Base-by-base conservation (phyloP, 352 stramenopile species). In the Phytophthora litchii region DNA sequence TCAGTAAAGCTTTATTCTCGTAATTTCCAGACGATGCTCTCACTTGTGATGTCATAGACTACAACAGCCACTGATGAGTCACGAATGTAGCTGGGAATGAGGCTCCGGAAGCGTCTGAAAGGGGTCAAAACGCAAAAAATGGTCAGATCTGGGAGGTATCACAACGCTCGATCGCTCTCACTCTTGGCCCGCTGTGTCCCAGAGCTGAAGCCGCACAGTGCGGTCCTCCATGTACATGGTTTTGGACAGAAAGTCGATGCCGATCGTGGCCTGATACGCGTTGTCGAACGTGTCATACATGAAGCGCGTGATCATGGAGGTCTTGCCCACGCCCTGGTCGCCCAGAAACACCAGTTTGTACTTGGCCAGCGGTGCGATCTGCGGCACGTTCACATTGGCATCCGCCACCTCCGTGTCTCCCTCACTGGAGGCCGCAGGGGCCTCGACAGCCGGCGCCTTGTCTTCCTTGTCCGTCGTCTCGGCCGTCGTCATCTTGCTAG, bases 181-280 rank as follows among this genome's bases (percentile, higher is more conserved):
- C 83, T 99, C 97, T 78, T 99, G 96, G 12, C 97, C 97, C 1
- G 97, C 97, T 12, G 97, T 99, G 74, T 99, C 97, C 97, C 97
- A 99, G 17, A 99, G 88, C 80, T 99, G 97, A 56, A 99, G 80
- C 27, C 97, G 88, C 51, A 99, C 97, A 0, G 97, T 99, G 52
- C 97, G 91, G 70, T 99, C 97, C 72, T 99, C 91, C 75, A 98
- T 88, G 65, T 98, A 98, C 92, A 99, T 98, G 36, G 98, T 99
- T 80, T 99, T 99, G 60, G 95, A 99, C 17, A 99, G 73, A 55
- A 99, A 99, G 73, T 99, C 98, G 69, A 99, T 99, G 42, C 98
- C 98, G 70, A 99, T 99, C 2, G 98, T 99, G 40, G 97, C 97
- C 74, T 98, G 93, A 76, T 98, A 98, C 62, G 95, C 94, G 67